Evolutionary conservation across 1,284 basidiomycete genomes (phyloP).

Genomic region (Thecaphora thlaspeos): DNA sequence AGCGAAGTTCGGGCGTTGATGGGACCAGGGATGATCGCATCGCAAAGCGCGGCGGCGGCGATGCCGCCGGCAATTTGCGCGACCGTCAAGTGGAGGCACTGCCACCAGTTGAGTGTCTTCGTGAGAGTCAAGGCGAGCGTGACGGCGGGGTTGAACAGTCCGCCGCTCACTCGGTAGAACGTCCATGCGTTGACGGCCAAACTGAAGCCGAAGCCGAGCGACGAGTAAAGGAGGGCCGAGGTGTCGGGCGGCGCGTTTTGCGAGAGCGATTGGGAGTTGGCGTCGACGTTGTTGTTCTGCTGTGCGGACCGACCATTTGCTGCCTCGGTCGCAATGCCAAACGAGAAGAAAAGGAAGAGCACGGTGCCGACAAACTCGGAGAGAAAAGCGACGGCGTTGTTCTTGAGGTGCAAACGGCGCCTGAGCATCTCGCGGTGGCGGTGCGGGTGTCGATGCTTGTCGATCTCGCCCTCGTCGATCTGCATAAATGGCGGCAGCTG

Average conservation of each 20-base stretch:
- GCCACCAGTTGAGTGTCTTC: slow-evolving; percentile 58
- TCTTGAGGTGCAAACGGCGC: slow-evolving; percentile 62
- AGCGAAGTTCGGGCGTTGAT: slow-evolving; percentile 59
- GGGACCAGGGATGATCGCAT: slow-evolving; percentile 58
- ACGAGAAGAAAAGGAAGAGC: slow-evolving; percentile 53
- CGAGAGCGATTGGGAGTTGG: slow-evolving; percentile 16
- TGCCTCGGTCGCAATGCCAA: slow-evolving; percentile 41
- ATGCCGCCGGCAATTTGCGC: slow-evolving; percentile 61
- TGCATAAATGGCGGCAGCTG: slow-evolving; percentile 35
- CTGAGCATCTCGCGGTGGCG: slow-evolving; percentile 26
- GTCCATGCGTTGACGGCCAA: slow-evolving; percentile 48
- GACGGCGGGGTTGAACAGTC: slow-evolving; percentile 60
- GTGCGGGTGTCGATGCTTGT: slow-evolving; percentile 30
- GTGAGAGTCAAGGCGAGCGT: slow-evolving; percentile 61
- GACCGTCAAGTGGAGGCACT: slow-evolving; percentile 58
- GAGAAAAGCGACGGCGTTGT: slow-evolving; percentile 59
- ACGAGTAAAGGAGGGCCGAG: slow-evolving; percentile 59
- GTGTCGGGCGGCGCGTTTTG: slow-evolving; percentile 33
- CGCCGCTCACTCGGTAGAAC: slow-evolving; percentile 37
- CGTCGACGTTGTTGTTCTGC: neutral
- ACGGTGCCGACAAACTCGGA: slow-evolving; percentile 62
- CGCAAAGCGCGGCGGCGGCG: slow-evolving; percentile 59
- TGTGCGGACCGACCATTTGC: slow-evolving; percentile 13
- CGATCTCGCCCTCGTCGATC: slow-evolving; percentile 22
- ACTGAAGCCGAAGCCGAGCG: slow-evolving; percentile 61